phyloP scores from a whole-genome alignment of 495 filamentous ascomycete species.

The Letharia lupina region DNA sequence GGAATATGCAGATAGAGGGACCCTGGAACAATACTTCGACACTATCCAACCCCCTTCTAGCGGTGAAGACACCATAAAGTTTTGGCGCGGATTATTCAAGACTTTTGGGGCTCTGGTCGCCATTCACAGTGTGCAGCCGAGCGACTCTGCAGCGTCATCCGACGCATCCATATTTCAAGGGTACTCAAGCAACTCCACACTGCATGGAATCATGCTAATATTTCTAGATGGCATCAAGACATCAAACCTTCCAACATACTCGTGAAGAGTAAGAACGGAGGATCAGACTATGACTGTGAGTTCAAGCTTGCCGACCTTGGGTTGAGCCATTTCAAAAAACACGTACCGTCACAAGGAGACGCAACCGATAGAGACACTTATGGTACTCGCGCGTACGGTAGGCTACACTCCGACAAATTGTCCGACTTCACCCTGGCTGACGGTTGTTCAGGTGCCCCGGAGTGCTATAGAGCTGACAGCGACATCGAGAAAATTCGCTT shows the following conservation, averaged over 20 bases:
- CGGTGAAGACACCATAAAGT: conserved; percentile 31
- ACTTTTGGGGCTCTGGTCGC: conserved; percentile 31
- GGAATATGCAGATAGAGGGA: conserved; percentile 39
- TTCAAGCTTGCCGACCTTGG: conserved; percentile 38
- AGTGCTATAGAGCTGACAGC: conserved; percentile 29
- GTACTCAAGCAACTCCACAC: conserved; percentile 5
- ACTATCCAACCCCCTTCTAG: conserved; percentile 26
- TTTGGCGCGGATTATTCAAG: conserved; percentile 37
- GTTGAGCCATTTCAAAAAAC: conserved; percentile 28
- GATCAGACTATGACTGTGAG: conserved; percentile 28
- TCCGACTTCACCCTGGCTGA: conserved; percentile 18
- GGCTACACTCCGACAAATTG: neutral
- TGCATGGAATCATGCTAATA: conserved; percentile 4
- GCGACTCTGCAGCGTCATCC: neutral
- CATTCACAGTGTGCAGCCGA: conserved; percentile 29
- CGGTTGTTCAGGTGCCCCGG: conserved; percentile 30
- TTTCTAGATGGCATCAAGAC: conserved; percentile 33
- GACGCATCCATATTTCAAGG: conserved; percentile 12
- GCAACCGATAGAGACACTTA: conserved; percentile 28
- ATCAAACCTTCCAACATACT: conserved; percentile 35
- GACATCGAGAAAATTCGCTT: conserved; percentile 19
- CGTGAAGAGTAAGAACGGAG: conserved; percentile 27
- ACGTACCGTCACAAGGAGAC: conserved; percentile 14
- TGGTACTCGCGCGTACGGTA: conserved; percentile 32
- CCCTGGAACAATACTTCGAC: conserved; percentile 34